phyloP scores from a whole-genome alignment of 345 rosid species.

The Heritiera fomes region DNA sequence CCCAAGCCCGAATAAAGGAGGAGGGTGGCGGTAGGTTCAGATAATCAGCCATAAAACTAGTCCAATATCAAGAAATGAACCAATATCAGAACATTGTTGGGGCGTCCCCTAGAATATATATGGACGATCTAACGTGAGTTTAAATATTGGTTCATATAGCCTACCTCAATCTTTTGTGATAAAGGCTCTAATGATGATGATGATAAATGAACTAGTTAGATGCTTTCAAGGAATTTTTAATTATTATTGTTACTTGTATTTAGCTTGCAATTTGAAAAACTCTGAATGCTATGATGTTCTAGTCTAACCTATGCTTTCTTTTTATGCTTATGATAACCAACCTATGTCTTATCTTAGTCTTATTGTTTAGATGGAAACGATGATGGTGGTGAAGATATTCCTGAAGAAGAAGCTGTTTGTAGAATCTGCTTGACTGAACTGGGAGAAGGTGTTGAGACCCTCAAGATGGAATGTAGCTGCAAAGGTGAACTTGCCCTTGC shows the following conservation, averaged over 20 bases:
- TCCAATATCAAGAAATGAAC: too few species aligned
- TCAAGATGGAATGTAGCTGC: slow-evolving; percentile 98
- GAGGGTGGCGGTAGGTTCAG: too few species aligned
- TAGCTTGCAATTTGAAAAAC: not conserved
- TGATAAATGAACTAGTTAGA: not conserved
- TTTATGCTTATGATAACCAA: slow-evolving; percentile 45
- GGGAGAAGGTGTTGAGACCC: slow-evolving; percentile 82
- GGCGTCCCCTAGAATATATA: too few species aligned
- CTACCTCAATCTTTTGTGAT: too few species aligned
- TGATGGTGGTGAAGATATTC: slow-evolving; percentile 75
- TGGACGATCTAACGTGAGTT: too few species aligned
- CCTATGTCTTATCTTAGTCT: slow-evolving; percentile 66
- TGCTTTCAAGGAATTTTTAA: not conserved
- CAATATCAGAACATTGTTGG: too few species aligned
- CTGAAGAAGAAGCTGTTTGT: slow-evolving; percentile 91
- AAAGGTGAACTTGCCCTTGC: slow-evolving; percentile 91
- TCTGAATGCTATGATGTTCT: slow-evolving; percentile 3
- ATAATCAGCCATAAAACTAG: too few species aligned
- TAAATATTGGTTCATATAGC: too few species aligned
- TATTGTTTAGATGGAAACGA: slow-evolving; percentile 65
- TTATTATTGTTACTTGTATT: not conserved
- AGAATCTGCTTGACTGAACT: slow-evolving; percentile 85
- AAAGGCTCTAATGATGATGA: too few species aligned
- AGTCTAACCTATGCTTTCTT: slow-evolving; percentile 1
- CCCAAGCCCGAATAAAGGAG: too few species aligned